Base-by-base conservation (phyloP, 2,329 filamentous ascomycete genomes). In the Thyridium curvatum region DNA sequence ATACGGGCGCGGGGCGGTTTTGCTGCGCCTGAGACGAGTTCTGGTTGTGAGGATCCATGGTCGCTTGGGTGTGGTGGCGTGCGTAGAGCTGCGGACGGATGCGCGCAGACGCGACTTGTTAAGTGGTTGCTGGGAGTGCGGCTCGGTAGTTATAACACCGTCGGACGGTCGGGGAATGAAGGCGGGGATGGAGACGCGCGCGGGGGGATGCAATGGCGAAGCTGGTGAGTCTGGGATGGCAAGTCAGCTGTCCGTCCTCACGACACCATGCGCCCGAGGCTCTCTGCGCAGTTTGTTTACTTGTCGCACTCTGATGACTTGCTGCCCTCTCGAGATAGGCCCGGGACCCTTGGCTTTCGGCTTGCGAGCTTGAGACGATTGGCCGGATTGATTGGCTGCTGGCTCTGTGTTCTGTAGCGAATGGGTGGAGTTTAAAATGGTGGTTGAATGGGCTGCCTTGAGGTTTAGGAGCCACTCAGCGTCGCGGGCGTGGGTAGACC, bases 1-100 rank as follows among this genome's bases (percentile, higher is more conserved):
- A 89, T n/a, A 77, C 72, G 13, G 79, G 79, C 53, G 76, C 71
- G 47, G 74, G 69, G 49, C 77, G 74, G 52, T 66, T 70, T 55
- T 74, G 70, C 55, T 82, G 78, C 36, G 62, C 55, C 54, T 77
- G 75, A 45, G 73, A 65, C 43, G 76, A 61, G 42, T 67, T 65
- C 45, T 72, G 66, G 47, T 71, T 65, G 53, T 72, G 64, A 34
- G 62, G 64, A 50, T 81, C 76, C 77, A 81, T 81, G 50, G 44
- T 60, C 49, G 46, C 33, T 41, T 21, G 15, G 30, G 29, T 35
- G 36, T n/a, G 18, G 38, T 39, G 30, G 16, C 9, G 15, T 13
- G 26, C 14, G 14, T 31, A 10, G 17, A 21, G 10, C 16, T n/a
- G 30, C 7, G 4, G 30, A 30, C 3, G 33, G 21, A 30, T 33